Evolutionary conservation across 352 stramenopile species (phyloP).

Genomic region (Hyaloperonospora arabidopsidis): DNA sequence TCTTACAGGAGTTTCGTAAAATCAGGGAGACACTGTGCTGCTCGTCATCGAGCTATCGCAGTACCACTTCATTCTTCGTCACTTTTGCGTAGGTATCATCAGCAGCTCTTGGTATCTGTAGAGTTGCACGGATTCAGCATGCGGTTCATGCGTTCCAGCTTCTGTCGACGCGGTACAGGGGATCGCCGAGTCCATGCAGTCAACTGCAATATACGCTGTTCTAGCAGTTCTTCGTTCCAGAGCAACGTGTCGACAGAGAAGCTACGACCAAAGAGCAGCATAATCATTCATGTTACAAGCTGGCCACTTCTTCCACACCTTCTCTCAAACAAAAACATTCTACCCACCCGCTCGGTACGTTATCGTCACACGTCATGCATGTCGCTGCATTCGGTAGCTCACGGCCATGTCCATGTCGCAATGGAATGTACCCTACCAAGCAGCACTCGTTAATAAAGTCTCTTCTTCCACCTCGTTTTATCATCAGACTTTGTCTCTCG

Average conservation of each 20-base stretch:
- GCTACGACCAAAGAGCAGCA: constrained; percentile 18
- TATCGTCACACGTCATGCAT: constrained; percentile 14
- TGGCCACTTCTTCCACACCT: not conserved
- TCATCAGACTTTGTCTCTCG: not conserved
- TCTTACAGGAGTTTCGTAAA: too few species aligned
- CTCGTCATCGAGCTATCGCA: too few species aligned
- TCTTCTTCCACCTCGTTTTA: not conserved
- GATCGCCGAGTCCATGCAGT: constrained; percentile 53
- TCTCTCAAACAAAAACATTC: not conserved
- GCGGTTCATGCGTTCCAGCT: constrained; percentile 58
- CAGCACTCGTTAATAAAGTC: constrained; percentile 8
- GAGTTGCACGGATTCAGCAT: constrained; percentile 53
- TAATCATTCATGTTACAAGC: not conserved
- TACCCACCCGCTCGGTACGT: constrained; percentile 30
- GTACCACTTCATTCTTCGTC: too few species aligned
- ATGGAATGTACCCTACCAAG: constrained; percentile 44
- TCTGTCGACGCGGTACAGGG: constrained; percentile 47
- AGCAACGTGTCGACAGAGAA: constrained; percentile 68
- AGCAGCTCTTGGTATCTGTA: constrained; percentile 30
- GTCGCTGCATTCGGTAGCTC: constrained; percentile 11
- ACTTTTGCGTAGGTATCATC: too few species aligned
- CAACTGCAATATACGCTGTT: constrained; percentile 53
- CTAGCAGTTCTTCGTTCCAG: constrained; percentile 57
- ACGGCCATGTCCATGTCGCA: constrained; percentile 42
- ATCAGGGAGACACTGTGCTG: too few species aligned